A percentile compares a stretch with the other conserved stretches of the same genome.
These are phyloP conservation scores for Oryza glumipatula DNA, from an alignment of 176 grass and related monocot species.

Conservation along the genomic window DNA sequence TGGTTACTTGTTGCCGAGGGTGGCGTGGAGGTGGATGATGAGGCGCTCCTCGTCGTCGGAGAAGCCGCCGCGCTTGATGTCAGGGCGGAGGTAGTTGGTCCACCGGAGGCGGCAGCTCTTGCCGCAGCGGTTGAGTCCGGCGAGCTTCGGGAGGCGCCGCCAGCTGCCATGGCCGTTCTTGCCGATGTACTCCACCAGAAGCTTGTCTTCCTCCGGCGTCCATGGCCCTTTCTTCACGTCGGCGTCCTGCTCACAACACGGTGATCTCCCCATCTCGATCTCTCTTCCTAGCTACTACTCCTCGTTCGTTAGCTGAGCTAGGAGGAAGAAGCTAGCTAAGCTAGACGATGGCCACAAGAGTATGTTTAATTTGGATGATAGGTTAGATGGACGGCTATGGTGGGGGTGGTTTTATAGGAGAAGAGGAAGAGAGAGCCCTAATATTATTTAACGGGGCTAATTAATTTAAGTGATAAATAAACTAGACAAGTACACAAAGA, in stretches of 20 bases:
- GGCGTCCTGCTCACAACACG: constrained; percentile 76
- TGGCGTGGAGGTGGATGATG: constrained; percentile 82
- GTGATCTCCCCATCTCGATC: constrained; percentile 69
- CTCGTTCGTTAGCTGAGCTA: too few species aligned
- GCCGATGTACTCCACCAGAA: constrained; percentile 69
- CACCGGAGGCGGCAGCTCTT: constrained; percentile 98
- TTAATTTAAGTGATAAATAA: too few species aligned
- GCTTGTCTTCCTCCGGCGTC: constrained; percentile 83
- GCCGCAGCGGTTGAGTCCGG: constrained; percentile 87
- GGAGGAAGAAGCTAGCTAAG: not conserved
- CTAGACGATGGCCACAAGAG: not conserved
- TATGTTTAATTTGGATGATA: not conserved
- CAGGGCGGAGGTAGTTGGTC: constrained; percentile 94
- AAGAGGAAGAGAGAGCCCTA: too few species aligned
- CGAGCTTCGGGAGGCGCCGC: constrained; percentile 82
- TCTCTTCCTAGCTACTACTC: too few species aligned
- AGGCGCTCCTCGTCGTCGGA: constrained; percentile 80
- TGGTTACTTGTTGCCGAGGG: constrained; percentile 69
- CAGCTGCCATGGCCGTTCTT: constrained; percentile 78
- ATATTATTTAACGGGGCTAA: too few species aligned
- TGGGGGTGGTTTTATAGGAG: not conserved
- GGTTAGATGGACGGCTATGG: not conserved
- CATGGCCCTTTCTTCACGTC: constrained; percentile 82
- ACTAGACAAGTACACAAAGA: not conserved
- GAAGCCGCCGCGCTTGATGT: constrained; percentile 86